phyloP scores from a whole-genome alignment of 805 yeast genomes.

The Nakazawaea sp. region DNA sequence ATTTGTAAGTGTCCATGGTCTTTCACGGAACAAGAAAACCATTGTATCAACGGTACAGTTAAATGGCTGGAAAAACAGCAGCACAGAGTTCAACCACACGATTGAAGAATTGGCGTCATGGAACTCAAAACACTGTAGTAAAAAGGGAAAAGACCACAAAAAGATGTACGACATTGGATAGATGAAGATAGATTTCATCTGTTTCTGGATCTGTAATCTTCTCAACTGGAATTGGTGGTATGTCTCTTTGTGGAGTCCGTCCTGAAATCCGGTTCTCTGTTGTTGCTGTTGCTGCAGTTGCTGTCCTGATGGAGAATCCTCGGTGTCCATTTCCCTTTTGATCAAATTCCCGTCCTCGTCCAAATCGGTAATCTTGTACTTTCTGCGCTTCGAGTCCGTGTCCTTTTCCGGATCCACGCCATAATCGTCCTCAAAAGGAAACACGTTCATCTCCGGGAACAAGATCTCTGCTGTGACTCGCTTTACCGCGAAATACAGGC shows the following conservation, averaged over 20 bases:
- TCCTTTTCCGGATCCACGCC: too few relatives aligned
- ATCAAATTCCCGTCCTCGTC: conserved; percentile 6
- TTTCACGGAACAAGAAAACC: conserved; percentile 73
- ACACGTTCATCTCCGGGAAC: conserved; percentile 10
- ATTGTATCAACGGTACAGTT: conserved; percentile 72
- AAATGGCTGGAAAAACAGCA: conserved; percentile 76
- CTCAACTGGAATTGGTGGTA: conserved; percentile 55
- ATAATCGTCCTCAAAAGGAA: conserved; percentile 1
- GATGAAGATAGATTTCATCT: conserved; percentile 71
- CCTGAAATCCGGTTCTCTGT: neutral
- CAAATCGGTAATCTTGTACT: neutral
- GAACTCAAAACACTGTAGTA: conserved; percentile 44
- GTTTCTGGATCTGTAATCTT: conserved; percentile 62
- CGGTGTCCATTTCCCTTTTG: neutral
- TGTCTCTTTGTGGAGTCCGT: conserved; percentile 49
- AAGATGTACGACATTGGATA: conserved; percentile 80
- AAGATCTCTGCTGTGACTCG: conserved; percentile 2
- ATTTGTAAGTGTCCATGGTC: conserved; percentile 54
- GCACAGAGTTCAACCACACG: conserved; percentile 56
- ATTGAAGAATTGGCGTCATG: conserved; percentile 40
- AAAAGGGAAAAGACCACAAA: conserved; percentile 78
- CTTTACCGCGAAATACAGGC: neutral
- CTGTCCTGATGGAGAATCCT: neutral
- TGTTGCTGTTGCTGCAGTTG: neutral
- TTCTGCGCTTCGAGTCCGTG: neutral